Evolutionary conservation across 495 filamentous ascomycete genomes (phyloP), one percentile per base, ranked within the genome.

Genomic region (Cladorrhinum samala): DNA sequence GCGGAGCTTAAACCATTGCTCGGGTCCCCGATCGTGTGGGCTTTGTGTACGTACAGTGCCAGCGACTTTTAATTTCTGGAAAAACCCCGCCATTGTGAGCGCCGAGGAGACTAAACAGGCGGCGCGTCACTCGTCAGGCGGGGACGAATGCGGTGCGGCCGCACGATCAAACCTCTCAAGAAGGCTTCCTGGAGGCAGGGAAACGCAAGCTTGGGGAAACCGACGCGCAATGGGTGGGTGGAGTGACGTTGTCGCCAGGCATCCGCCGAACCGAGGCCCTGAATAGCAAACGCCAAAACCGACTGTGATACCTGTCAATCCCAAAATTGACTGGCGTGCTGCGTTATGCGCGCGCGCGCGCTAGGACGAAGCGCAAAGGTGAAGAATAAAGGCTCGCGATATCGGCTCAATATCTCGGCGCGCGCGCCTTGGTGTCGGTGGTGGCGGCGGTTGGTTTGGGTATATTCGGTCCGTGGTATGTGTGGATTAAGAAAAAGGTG

Each of bases 51-150:
- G 50, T 59, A 68, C 67, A 57, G 56, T 58, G 52, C 67, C 64
- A 44, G 67, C 58, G 54, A 49, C 60, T 55, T 73, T 75, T 53
- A 72, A 66, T 55, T 71, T 74, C 27, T 66, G 68, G 37, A 75
- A 64, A 53, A 75, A 74, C 60, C 72, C 71, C 60, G 70, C 69
- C 72, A 75, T 75, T 48, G 49, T 50, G 56, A 48, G 57, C 41
- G 55, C 54, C 52, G 63, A 53, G 37, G 27, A 48, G 45, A 49
- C 46, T 50, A 27, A 36, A 41, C 30, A 20, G 48, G 14, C 49
- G 52, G 55, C 52, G 53, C 55, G 53, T 52, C 42, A 59, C 51
- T 54, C 33, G 50, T 30, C 56, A 46, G 50, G 45, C 43, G 47
- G 54, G 52, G 52, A 43, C 14, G 33, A 33, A 42, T 46, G 25